phyloP scores from a whole-genome alignment of 495 filamentous ascomycete genomes.

The Penicillium pulvis region DNA sequence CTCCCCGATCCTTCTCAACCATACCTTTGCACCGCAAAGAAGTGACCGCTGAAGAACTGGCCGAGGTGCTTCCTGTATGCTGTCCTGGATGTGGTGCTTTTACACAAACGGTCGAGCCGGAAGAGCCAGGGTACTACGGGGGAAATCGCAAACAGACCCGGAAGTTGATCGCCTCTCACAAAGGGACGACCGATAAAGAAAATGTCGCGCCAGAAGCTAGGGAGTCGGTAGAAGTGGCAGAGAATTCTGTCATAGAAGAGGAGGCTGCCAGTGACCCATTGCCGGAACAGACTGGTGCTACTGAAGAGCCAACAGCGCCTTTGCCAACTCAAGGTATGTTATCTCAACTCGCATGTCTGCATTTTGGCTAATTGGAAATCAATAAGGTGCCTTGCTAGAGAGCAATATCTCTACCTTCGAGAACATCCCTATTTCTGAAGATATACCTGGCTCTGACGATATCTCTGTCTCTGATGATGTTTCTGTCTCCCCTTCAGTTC shows the following conservation, averaged over 20 bases:
- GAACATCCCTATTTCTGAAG: no score
- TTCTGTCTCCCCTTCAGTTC: conserved; percentile 7
- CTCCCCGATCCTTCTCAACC: conserved; percentile 29
- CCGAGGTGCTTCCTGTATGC: conserved; percentile 36
- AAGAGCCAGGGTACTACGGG: conserved; percentile 77
- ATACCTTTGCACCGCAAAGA: conserved; percentile 6
- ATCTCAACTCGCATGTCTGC: background rate
- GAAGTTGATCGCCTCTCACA: conserved; percentile 37
- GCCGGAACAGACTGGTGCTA: conserved; percentile 15
- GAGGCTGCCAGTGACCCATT: background rate
- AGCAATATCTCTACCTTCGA: conserved; percentile 24
- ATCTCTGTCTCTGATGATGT: no score
- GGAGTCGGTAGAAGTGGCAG: conserved; percentile 4
- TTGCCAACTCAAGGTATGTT: conserved; percentile 26
- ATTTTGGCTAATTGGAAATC: conserved; percentile 1
- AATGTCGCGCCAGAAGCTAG: conserved; percentile 14
- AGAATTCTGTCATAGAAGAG: background rate
- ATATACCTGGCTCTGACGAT: no score
- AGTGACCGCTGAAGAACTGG: conserved; percentile 7
- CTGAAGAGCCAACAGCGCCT: conserved; percentile 14
- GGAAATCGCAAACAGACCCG: conserved; percentile 50
- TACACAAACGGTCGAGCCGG: conserved; percentile 67
- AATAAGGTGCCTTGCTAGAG: conserved; percentile 43
- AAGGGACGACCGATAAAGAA: conserved; percentile 44
- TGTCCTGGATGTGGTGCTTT: conserved; percentile 92